A percentile compares a stretch with the other conserved stretches of the same genome.
These are phyloP conservation scores for Cairneyella variabilis DNA, from an alignment of 495 filamentous ascomycete genomes.

Conservation along the genomic window DNA sequence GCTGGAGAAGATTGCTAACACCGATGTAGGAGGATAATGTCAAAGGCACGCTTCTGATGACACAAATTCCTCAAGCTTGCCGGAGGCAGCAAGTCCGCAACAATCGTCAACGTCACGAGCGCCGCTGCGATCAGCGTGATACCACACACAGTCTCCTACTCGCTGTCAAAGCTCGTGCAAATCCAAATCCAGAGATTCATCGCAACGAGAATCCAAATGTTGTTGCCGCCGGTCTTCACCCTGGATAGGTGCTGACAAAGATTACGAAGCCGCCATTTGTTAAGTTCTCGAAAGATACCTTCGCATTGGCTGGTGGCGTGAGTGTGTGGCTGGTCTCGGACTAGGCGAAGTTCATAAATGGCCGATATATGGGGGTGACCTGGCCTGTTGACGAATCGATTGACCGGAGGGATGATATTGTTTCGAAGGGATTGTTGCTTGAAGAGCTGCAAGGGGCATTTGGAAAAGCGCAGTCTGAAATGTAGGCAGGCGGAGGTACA, in stretches of 20 bases:
- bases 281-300: constrained; percentile 5
- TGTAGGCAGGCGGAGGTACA: neutral
- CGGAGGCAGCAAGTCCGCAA: constrained; percentile 24
- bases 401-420: constrained; percentile 38
- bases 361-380: constrained; percentile 36
- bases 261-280: constrained; percentile 11
- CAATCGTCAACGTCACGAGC: constrained; percentile 39
- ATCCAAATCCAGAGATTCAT: constrained; percentile 15
- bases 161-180: constrained; percentile 27
- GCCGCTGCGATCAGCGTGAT: constrained; percentile 25
- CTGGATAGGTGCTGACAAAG: constrained; percentile 30
- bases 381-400: constrained; percentile 45
- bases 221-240: constrained; percentile 34
- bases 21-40: constrained; percentile 38
- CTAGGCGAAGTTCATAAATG: constrained; percentile 37
- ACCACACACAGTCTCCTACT: constrained; percentile 35
- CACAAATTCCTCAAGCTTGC: constrained; percentile 34
- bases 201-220: constrained; percentile 34
- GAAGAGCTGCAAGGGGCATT: constrained; percentile 5
- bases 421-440: constrained; percentile 7
- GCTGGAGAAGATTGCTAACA: neutral
- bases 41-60: constrained; percentile 37
- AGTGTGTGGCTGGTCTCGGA: constrained; percentile 37
- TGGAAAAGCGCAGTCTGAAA: constrained; percentile 4
- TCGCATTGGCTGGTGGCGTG: constrained; percentile 34